Evolutionary conservation across 805 yeast species (phyloP).

Genomic region (Spathaspora girioi): DNA sequence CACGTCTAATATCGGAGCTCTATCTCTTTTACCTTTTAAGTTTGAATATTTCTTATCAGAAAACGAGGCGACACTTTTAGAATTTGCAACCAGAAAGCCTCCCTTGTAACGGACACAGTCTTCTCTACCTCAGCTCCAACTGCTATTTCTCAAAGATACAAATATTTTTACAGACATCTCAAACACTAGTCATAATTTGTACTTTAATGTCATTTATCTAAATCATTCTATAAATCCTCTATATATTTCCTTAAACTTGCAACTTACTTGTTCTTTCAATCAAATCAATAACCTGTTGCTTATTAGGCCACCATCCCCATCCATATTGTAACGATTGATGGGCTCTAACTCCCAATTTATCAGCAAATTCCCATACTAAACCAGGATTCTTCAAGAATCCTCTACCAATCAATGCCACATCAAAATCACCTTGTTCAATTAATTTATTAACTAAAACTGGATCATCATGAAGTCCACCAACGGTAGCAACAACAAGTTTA

Average conservation of each 20-base stretch:
- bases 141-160: too few species aligned
- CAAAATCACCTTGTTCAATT: constrained; percentile 42
- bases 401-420: constrained; percentile 45
- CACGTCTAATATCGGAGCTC: too few species aligned
- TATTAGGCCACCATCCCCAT: constrained; percentile 19
- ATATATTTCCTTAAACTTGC: background rate
- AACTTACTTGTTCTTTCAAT: constrained; percentile 12
- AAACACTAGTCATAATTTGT: too few species aligned
- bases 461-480: constrained; percentile 39
- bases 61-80: too few species aligned
- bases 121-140: too few species aligned
- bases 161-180: too few species aligned
- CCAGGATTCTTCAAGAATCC: constrained; percentile 48
- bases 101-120: too few species aligned
- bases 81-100: too few species aligned
- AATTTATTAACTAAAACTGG: constrained; percentile 35
- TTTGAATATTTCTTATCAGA: too few species aligned
- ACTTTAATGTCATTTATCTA: too few species aligned
- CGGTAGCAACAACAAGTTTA: constrained; percentile 40
- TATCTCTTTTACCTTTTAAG: too few species aligned
- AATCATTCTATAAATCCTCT: background rate
- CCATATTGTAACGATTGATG: constrained; percentile 27
- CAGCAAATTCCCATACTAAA: constrained; percentile 49
- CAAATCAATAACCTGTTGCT: constrained; percentile 14
- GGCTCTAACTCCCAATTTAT: constrained; percentile 40